Conservation (phyloP, 352 stramenopile genomes). For the Albugo candida region DNA sequence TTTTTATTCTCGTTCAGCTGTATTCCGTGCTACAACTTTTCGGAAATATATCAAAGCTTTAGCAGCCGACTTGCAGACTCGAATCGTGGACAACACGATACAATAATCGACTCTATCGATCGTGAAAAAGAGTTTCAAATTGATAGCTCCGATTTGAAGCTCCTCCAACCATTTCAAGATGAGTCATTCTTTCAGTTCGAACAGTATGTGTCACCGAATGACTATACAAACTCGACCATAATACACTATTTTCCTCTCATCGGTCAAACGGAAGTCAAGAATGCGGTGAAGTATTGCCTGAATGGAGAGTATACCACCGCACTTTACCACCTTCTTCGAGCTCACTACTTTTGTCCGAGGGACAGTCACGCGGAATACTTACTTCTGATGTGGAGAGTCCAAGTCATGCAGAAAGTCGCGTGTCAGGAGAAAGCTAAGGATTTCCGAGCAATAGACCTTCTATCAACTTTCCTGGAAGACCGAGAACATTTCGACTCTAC, state of each 20-base stretch:
- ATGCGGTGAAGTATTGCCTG: slow-evolving; percentile 8
- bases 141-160: background rate
- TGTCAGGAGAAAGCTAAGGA: slow-evolving; percentile 1
- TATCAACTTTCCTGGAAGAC: slow-evolving; percentile 20
- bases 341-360: slow-evolving; percentile 26
- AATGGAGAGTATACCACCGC: slow-evolving; percentile 9
- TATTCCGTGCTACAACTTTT: slow-evolving; percentile 17
- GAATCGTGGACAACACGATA: background rate
- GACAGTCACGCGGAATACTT: slow-evolving; percentile 35
- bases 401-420: slow-evolving; percentile 12
- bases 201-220: background rate
- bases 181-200: slow-evolving; percentile 20
- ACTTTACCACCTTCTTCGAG: slow-evolving; percentile 15
- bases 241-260: background rate
- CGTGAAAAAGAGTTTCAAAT: background rate
- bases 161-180: slow-evolving; percentile 17
- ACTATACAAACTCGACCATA: background rate
- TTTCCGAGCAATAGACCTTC: slow-evolving; percentile 9
- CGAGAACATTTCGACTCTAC: slow-evolving; percentile 12
- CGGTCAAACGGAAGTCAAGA: background rate
- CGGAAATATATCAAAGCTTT: slow-evolving; percentile 11
- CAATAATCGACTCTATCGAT: background rate
- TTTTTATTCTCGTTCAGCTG: slow-evolving; percentile 26
- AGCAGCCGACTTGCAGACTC: slow-evolving; percentile 6
- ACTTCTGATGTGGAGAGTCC: slow-evolving; percentile 20